Evolutionary conservation across 1,139 yeast species (phyloP), one percentile per base, ranked within the genome.

Genomic region (Nakaseomyces glabratus): DNA sequence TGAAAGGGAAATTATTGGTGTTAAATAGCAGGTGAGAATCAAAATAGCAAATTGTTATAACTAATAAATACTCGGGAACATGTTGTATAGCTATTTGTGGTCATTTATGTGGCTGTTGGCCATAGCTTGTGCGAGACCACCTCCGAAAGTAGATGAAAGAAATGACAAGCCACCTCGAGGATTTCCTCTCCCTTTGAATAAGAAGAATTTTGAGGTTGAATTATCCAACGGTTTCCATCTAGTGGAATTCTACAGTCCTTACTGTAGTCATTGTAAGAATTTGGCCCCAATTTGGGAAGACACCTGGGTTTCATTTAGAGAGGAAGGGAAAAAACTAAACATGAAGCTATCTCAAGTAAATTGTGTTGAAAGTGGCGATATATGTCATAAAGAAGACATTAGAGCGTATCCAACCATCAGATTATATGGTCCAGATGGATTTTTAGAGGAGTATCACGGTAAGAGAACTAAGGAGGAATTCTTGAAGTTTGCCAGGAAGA

Each of bases 331-430:
- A 24, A 60, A 56, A 17, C 45, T 68, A 37, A 65, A 68, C 4
- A 65, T 78, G 20, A 63, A 63, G 10, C 72, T 80, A 70, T 63
- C 69, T 38, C 90, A 80, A 51, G 88, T 81, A 15, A 71, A 81
- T 51, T 82, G 93, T 61, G 65, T 77, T 14, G 77, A 69, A 33
- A 71, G 73, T 52, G 88, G 86, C 8, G 90, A 81, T 53, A 61
- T 81, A 35, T 81, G 93, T 57, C 66, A 62, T 11, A 60, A 74
- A 17, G 85, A 82, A 55, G 64, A 65, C 8, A 68, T 82, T 28
- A 52, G 43, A 13, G 64, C 62, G 20, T 81, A 68, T 47, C 93
- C 93, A 8, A 61, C 63, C 30, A 58, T 81, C 24, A 61, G 79
- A 39, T 58, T 81, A 7, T 81, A 80, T 53, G 21, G 74, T 1